Evolutionary conservation across 2,329 filamentous ascomycete genomes (phyloP).

Genomic region (Fusarium neocosmosporiellum): DNA sequence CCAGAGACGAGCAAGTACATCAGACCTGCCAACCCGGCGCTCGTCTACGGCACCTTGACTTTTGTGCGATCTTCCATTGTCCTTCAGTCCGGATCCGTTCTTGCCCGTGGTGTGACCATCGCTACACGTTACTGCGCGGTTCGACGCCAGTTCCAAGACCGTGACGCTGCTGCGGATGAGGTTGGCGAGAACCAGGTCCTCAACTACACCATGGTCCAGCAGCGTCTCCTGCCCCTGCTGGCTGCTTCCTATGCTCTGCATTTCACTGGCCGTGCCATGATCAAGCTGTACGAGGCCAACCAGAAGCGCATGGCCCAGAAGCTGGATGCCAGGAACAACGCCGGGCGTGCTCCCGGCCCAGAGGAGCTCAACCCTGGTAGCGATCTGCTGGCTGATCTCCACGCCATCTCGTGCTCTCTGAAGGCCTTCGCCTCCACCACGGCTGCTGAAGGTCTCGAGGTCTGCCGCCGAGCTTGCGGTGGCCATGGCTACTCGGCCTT

Average conservation of each 20-base stretch:
- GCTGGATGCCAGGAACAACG: constrained; percentile 54
- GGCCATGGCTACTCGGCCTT: constrained; percentile 82
- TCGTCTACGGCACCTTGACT: constrained; percentile 81
- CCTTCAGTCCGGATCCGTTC: constrained; percentile 75
- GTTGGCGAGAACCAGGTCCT: constrained; percentile 78
- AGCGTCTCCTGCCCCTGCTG: constrained; percentile 76
- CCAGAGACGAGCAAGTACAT: constrained; percentile 75
- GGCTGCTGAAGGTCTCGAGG: constrained; percentile 79
- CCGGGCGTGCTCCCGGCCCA: constrained; percentile 69
- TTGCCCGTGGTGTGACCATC: constrained; percentile 82
- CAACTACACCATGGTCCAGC: constrained; percentile 85
- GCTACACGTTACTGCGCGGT: constrained; percentile 80
- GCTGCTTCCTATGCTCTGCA: constrained; percentile 82
- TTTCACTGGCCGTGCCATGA: constrained; percentile 83
- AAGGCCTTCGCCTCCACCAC: constrained; percentile 79
- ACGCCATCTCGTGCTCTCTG: constrained; percentile 80
- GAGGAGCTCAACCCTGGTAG: constrained; percentile 73
- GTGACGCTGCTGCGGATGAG: constrained; percentile 69
- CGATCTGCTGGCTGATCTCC: constrained; percentile 77
- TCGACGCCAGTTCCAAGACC: constrained; percentile 81
- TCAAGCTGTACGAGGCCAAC: constrained; percentile 77
- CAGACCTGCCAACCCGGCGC: constrained; percentile 71
- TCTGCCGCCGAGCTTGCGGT: constrained; percentile 79
- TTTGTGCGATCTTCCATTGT: constrained; percentile 81
- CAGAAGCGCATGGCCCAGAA: constrained; percentile 70